These are phyloP conservation scores for Neurospora sp. DNA, from an alignment of 495 filamentous ascomycete species.

Conservation along the genomic window DNA sequence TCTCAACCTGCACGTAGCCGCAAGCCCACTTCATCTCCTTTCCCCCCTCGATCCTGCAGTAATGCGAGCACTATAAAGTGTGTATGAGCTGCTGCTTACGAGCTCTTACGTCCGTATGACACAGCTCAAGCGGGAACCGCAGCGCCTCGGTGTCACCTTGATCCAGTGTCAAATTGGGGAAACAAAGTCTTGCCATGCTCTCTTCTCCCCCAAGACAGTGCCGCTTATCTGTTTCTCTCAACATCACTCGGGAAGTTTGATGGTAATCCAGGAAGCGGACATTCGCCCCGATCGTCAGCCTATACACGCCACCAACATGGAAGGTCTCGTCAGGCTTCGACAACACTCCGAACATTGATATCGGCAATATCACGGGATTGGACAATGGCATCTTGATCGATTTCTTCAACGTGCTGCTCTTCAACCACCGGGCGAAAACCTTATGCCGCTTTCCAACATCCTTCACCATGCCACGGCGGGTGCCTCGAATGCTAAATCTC, in stretches of 20 bases:
- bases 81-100: constrained; percentile 4
- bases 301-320: not conserved
- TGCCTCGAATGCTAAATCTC: constrained; percentile 21
- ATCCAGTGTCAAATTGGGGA: not conserved
- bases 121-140: not conserved
- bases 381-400: not conserved
- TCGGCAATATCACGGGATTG: not conserved
- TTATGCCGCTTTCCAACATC: not conserved
- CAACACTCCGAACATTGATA: not conserved
- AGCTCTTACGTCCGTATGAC: constrained; percentile 25
- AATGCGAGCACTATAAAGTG: constrained; percentile 12
- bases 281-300: not conserved
- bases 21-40: constrained; percentile 19
- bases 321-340: not conserved
- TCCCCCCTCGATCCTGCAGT: constrained; percentile 27
- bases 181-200: not conserved
- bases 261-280: not conserved
- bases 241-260: not conserved
- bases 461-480: constrained; percentile 7
- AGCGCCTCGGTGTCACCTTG: constrained; percentile 8
- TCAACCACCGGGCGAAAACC: not conserved
- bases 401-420: not conserved
- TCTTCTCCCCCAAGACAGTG: not conserved
- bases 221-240: not conserved
- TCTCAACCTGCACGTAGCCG: constrained; percentile 18